Base-by-base conservation (phyloP, 1,139 yeast genomes). In the Meyerozyma carpophila region DNA sequence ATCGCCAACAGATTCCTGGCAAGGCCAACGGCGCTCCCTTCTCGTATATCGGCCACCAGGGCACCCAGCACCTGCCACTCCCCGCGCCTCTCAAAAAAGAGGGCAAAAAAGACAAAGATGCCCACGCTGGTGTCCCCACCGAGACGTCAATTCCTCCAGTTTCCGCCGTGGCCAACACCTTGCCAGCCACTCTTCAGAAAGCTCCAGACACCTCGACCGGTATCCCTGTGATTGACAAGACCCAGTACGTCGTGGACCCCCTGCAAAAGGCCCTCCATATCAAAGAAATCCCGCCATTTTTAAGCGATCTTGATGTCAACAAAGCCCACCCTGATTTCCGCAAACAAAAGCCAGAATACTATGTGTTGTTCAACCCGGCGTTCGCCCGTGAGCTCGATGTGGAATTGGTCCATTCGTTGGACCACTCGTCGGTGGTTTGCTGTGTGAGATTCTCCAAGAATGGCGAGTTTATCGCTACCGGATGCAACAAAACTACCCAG, bases 401-500 rank as follows among this genome's bases (percentile, higher is more conserved):
- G 43, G 95, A 90, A 42, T 74, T 91, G 54, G 87, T 91, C 54
- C 95, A 88, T 61, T 85, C 96, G 10, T 77, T 91, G 55, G 95
- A 88, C 60, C 98, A 93, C 68, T 79, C 90, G 18, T 86, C 95
- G 2, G 98, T 91, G 39, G 98, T 91, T 44, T 93, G 98, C 70
- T 93, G 98, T 67, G 98, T 93, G 45, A 77, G 95, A 50, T 93
- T 93, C 70, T 84, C 93, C 50, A 83, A 83, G 54, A 96, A 90
- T 63, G 98, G 98, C 50, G 87, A 88, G 66, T 88, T 79, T 61
- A 77, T 93, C 56, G 98, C 98, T 21, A 93, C 98, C 21, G 98
- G 98, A 39, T 91, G 98, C 70, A 93, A 93, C 70, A 89, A 93
- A 61, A 82, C 95, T 38, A 95, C 98, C 8, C 97, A 90, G 65